Evolutionary conservation across 1,139 yeast genomes (phyloP), one percentile per base, ranked within the genome.

Genomic region (Yamadazyma atlantica): DNA sequence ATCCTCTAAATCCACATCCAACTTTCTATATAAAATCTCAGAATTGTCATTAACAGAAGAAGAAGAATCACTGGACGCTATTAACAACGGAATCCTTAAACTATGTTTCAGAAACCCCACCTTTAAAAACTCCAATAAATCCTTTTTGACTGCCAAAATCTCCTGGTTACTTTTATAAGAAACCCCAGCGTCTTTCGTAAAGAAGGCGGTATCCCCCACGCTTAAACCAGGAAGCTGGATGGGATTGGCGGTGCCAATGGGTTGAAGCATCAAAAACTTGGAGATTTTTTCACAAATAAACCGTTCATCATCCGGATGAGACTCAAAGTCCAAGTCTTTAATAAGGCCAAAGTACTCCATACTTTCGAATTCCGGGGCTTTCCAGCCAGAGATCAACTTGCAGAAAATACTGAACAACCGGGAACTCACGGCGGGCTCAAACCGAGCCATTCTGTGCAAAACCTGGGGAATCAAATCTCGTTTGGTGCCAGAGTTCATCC

Each of bases 101-200:
- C 52, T 41, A 1, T 58, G 53, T 17, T 68, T 64, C 3, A 60
- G 44, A 41, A 82, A 75, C 3, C 59, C 55, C 2, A 74, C 68
- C 11, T 60, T 63, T 37, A 69, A 45, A 38, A 69, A 67, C 30
- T 60, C 65, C 23, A 71, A 49, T 11, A 70, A 45, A 4, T 54
- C 46, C 2, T 43, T 41, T 51, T 83, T 86, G 28, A 74, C 73
- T 0, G 49, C 54, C 1, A 64, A 48, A 29, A 86, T 58, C 17
- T 75, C 80, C 1, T 69, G 68, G n/a, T 44, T 45, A 2, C 75
- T 64, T 32, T 73, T 74, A 51, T 75, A 79, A 0, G 73, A 55
- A 0, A 80, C 76, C 11, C 90, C 88, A 4, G 94, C 87, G 44
- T 78, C 78, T 37, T 71, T 71, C 0, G 87, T 81, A 50, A 87